These are phyloP conservation scores for Apiospora pterosperma DNA, from an alignment of 2,329 filamentous ascomycete species.

Conservation along the genomic window DNA sequence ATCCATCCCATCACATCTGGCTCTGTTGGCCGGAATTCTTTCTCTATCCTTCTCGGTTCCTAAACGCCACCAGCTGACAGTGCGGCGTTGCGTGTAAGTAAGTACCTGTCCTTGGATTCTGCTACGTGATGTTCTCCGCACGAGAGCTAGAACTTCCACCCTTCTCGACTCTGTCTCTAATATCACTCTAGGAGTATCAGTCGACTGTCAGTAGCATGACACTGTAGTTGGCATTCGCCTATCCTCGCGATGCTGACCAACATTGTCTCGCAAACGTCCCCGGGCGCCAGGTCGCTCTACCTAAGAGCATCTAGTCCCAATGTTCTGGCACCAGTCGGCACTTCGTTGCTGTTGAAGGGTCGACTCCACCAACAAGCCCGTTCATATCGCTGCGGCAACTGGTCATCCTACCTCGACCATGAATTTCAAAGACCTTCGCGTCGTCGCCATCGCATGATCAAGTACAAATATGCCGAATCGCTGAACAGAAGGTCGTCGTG, in stretches of 20 bases:
- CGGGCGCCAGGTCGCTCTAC: conserved; percentile 24
- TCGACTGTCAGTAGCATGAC: not conserved
- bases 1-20: not conserved
- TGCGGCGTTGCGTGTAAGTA: conserved; percentile 1
- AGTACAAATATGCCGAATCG: conserved; percentile 43
- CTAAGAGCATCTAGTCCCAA: conserved; percentile 13
- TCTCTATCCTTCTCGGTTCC: not conserved
- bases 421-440: conserved; percentile 39
- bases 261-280: conserved; percentile 23
- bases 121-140: not conserved
- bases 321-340: conserved; percentile 12
- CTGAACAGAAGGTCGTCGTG: conserved; percentile 42
- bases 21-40: not conserved
- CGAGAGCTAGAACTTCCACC: not conserved
- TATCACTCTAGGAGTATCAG: not conserved
- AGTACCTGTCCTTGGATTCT: not conserved
- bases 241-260: conserved; percentile 26
- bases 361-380: conserved; percentile 38
- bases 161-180: not conserved
- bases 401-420: conserved; percentile 40
- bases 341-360: conserved; percentile 14
- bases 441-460: conserved; percentile 39
- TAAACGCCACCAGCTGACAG: not conserved
- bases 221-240: conserved; percentile 10
- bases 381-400: conserved; percentile 45